Evolutionary conservation across 2,329 filamentous ascomycete species (phyloP), one percentile per base, ranked within the genome.

Genomic region (Diaporthe aspalathi): DNA sequence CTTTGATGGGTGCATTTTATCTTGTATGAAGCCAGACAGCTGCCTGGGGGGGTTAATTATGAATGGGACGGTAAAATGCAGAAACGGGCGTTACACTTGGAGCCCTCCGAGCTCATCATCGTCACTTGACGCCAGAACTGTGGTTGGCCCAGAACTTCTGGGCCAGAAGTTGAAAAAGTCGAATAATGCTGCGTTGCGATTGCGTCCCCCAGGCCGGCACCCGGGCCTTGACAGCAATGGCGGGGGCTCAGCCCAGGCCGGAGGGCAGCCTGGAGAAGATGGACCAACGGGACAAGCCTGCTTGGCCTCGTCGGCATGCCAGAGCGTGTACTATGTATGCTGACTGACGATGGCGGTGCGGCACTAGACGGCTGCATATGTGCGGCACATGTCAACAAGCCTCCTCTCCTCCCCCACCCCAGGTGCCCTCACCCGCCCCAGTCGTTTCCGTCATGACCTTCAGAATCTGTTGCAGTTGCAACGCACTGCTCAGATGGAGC

Each of bases 81-180:
- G 60, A 32, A 60, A 43, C 49, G 5, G 49, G 49, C 22, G 49
- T 50, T 50, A 50, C 49, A 50, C 49, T 50, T 50, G 49, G 49
- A 50, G 49, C 49, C 49, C 49, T 50, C 49, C 24, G 24, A 27
- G 49, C 49, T 50, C 49, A 27, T 50, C n/a, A 7, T 22, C 35
- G 9, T 12, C 35, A 12, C 35, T 38, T 38, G 49, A 27, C 29
- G 60, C 56, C 35, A 11, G 35, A 38, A 38, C 2, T 12, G 35
- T 11, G 9, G 35, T 38, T 49, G 27, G 14, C 40, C 2, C 56
- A 60, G n/a, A n/a, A n/a, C n/a, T n/a, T n/a, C n/a, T n/a, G n/a
- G n/a, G n/a, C n/a, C n/a, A n/a, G n/a, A n/a, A 62, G 54, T 72
- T 67, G 70, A 68, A 53, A 56, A 66, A 67, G 60, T 68, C 67